A percentile compares a stretch with the other conserved stretches of the same genome.
These are phyloP conservation scores for Daldinia caldariorum DNA, from an alignment of 495 filamentous ascomycete genomes.

Conservation along the genomic window DNA sequence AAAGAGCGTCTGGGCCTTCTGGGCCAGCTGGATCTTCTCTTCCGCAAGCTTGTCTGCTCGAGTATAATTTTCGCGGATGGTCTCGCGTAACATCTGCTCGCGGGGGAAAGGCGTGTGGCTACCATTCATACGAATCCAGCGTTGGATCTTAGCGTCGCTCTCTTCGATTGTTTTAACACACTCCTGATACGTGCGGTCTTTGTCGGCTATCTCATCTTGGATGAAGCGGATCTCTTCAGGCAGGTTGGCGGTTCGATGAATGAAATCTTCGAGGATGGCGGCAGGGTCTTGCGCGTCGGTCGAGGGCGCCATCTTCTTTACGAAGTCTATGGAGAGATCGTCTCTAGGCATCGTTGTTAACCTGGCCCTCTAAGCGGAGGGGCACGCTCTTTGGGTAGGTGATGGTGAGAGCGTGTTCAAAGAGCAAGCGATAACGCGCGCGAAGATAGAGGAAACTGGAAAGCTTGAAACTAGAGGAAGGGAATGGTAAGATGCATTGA, in stretches of 20 bases:
- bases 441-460: neutral
- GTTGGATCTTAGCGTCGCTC: constrained; percentile 84
- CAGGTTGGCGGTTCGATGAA: constrained; percentile 85
- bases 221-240: constrained; percentile 91
- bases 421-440: constrained; percentile 16
- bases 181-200: constrained; percentile 82
- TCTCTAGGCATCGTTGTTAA: constrained; percentile 70
- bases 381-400: constrained; percentile 29
- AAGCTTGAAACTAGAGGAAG: neutral
- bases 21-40: constrained; percentile 83
- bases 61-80: constrained; percentile 76
- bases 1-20: constrained; percentile 79
- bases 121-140: constrained; percentile 86
- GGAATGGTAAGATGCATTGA: constrained; percentile 9
- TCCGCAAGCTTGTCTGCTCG: constrained; percentile 78
- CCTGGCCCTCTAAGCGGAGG: constrained; percentile 49
- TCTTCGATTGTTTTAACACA: constrained; percentile 77
- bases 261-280: constrained; percentile 90
- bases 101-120: constrained; percentile 85
- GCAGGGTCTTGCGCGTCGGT: constrained; percentile 75
- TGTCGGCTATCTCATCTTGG: constrained; percentile 92
- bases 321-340: constrained; percentile 69
- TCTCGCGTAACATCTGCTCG: constrained; percentile 76
- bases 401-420: constrained; percentile 22
- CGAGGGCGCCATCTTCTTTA: constrained; percentile 62